Conservation (phyloP, 1,139 yeast species). For the Hyphopichia burtonii region DNA sequence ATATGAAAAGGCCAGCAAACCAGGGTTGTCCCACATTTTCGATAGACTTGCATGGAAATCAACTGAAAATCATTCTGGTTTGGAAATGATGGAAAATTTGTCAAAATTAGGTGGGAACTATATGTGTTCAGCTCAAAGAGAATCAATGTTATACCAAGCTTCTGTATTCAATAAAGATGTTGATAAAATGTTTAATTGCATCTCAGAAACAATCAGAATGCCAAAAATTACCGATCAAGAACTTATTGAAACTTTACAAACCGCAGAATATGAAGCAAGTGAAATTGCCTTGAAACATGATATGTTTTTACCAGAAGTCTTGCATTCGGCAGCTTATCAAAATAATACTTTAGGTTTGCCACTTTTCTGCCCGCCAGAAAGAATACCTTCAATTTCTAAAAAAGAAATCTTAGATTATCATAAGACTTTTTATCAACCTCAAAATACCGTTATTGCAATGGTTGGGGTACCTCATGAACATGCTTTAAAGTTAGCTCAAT, state of each 20-base stretch:
- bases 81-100: conserved; percentile 71
- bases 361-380: conserved; percentile 73
- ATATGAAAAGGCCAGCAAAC: conserved; percentile 55
- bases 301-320: conserved; percentile 77
- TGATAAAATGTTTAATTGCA: conserved; percentile 74
- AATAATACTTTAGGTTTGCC: conserved; percentile 83
- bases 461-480: conserved; percentile 76
- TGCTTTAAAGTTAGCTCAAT: conserved; percentile 65
- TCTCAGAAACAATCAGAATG: conserved; percentile 75
- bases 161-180: conserved; percentile 87
- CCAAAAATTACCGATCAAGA: conserved; percentile 74
- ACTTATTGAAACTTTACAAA: conserved; percentile 66
- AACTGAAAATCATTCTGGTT: conserved; percentile 60
- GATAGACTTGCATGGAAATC: conserved; percentile 89
- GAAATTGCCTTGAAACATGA: conserved; percentile 89
- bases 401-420: conserved; percentile 63
- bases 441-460: conserved; percentile 81
- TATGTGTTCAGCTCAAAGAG: conserved; percentile 92
- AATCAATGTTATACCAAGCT: conserved; percentile 89
- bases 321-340: conserved; percentile 78
- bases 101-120: conserved; percentile 90
- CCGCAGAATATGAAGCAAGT: conserved; percentile 78
- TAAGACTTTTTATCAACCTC: conserved; percentile 70
- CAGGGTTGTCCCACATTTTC: conserved; percentile 79
- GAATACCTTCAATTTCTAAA: conserved; percentile 55